Base-by-base conservation (phyloP, 2,329 filamentous ascomycete genomes). In the Apiospora koreana region DNA sequence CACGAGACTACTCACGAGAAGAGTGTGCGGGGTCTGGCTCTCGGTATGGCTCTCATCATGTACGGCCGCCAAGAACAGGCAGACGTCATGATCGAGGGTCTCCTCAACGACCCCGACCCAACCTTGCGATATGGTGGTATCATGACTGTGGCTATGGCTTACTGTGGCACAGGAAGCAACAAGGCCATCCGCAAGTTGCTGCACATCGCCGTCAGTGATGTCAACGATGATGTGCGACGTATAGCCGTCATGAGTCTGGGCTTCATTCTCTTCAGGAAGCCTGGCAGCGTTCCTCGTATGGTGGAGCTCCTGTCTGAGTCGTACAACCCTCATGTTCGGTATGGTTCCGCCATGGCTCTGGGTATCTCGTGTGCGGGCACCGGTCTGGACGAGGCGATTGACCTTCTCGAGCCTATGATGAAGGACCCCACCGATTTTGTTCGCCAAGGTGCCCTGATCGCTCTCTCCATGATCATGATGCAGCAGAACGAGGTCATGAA, bases 401-500 rank as follows among this genome's bases (percentile, higher is more conserved):
- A 99, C 77, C 87, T 99, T 23, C 88, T 99, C 5, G 96, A 99
- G 85, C 96, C 96, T 23, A 99, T 99, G 96, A 95, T 98, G 86
- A 99, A 98, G 86, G 96, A 99, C 76, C 97, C 96, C 9, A 97
- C 95, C 71, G 96, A 99, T 84, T 99, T 99, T 80, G 96, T 99
- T 68, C 92, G 97, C 75, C 96, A 99, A 82, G 96, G 97, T 79
- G 95, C 96, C 50, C 86, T 98, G 73, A 98, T 99, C 76, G 90
- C 96, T 2, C 87, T 98, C 70, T 90, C 96, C 71, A 99, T 99
- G 96, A 97, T 99, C 77, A 92, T 99, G 88, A 93, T 98, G n/a
- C 96, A 99, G 83, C 96, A 98, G 81, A 99, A 98, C 77, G 96
- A 99, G 83, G 92, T 92, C 38, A 97, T 98, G 94, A 99, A 98